Base-by-base conservation (phyloP, 768 basidiomycete species). In the Auricularia auricula-judae region DNA sequence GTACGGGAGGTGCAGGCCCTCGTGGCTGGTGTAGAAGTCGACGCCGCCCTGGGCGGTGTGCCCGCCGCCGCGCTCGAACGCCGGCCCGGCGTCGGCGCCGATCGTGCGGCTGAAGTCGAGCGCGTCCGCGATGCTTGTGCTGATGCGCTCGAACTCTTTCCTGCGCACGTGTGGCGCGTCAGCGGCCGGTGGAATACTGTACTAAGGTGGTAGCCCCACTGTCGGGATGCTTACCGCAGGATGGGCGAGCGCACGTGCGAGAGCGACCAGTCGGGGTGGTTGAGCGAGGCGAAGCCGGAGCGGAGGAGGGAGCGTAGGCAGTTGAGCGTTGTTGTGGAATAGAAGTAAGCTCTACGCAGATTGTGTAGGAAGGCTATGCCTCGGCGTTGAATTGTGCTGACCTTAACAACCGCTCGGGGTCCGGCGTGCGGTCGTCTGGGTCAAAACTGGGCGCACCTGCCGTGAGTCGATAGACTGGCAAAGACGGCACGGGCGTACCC, bases 211-310 rank as follows among this genome's bases (percentile, higher is more conserved):
- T 29, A 29, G 23, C 23, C 23, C 23, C 2, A 1, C 23, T 23
- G n/a, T 14, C 36, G 34, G 7, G 11, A 35, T 3, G 75, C 82
- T 53, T 63, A 89, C 88, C 82, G 78, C 47, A 97, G 79, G 12
- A 86, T 81, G 1, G 86, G 84, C 0, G 89, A 92, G 53, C 93
- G 87, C 51, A 98, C 97, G 74, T 98, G 96, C 4, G 82, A 81
- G 67, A 99, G 82, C 0, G 92, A 94, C 95, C 93, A 98, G 72
- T 88, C 87, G 44, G 95, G 95, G 68, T 94, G 88, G 73, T 93
- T 86, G 63, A 93, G 75, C n/a, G 91, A 93, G 0, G 93, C 96
- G 72, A 98, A 98, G 29, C 94, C 93, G 14, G 93, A 96, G 1
- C 87, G 85, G 4, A 99, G 83, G 43, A 98, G 82, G 2, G 86